Evolutionary conservation across 805 yeast genomes (phyloP).

Genomic region (Tetrapisispora iriomotensis): DNA sequence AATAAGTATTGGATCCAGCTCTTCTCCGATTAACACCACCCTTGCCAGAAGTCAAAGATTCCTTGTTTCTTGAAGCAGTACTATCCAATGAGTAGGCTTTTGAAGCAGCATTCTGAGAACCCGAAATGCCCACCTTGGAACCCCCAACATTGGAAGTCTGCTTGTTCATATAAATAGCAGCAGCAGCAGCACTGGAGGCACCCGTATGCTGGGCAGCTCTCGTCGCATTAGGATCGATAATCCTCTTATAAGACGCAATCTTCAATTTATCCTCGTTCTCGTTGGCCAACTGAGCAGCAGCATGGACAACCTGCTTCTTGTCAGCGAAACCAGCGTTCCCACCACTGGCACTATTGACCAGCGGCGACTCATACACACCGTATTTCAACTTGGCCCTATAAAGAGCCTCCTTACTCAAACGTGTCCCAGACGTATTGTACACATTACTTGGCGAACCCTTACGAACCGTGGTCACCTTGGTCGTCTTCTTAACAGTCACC

Average conservation of each 20-base stretch:
- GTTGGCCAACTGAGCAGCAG: slow-evolving; percentile 69
- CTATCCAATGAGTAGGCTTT: slow-evolving; percentile 18
- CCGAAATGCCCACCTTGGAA: background rate
- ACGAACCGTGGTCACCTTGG: background rate
- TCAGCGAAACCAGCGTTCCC: slow-evolving; percentile 53
- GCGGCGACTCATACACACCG: slow-evolving; percentile 50
- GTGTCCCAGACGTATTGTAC: slow-evolving; percentile 60
- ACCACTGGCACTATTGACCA: slow-evolving; percentile 30
- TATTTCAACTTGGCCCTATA: slow-evolving; percentile 64
- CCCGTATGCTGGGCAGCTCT: slow-evolving; percentile 17
- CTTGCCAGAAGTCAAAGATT: background rate
- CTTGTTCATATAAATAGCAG: slow-evolving; percentile 5
- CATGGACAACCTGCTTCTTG: slow-evolving; percentile 48
- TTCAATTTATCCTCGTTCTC: slow-evolving; percentile 52
- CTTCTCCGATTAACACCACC: background rate
- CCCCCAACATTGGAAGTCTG: background rate
- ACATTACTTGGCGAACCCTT: slow-evolving; percentile 24
- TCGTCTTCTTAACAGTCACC: background rate
- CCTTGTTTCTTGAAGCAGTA: background rate
- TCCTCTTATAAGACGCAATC: slow-evolving; percentile 52
- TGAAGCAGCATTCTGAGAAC: slow-evolving; percentile 19
- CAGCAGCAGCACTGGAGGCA: slow-evolving; percentile 4
- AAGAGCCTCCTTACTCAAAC: slow-evolving; percentile 63
- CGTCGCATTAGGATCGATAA: slow-evolving; percentile 27
- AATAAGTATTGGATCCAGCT: slow-evolving; percentile 8